Evolutionary conservation across 768 basidiomycete genomes (phyloP).

Genomic region (Pleurotus eryngii): DNA sequence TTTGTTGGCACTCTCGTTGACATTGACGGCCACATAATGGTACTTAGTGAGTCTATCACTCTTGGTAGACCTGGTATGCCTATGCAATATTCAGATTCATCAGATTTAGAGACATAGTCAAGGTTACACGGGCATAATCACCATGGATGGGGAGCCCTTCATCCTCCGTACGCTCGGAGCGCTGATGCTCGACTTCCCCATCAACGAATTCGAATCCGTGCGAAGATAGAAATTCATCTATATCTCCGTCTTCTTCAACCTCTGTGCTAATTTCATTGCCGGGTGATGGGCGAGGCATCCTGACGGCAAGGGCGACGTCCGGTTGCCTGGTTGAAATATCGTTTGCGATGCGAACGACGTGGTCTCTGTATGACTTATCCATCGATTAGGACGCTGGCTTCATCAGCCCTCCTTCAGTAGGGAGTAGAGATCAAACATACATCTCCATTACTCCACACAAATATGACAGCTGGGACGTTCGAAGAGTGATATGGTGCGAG

Average conservation of each 20-base stretch:
- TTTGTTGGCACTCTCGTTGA: slow-evolving; percentile 31
- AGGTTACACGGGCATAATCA: slow-evolving; percentile 9
- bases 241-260: slow-evolving; percentile 46
- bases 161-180: slow-evolving; percentile 9
- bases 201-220: slow-evolving; percentile 80
- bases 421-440: slow-evolving; percentile 34
- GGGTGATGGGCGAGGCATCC: slow-evolving; percentile 30
- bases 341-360: slow-evolving; percentile 46
- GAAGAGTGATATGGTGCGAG: slow-evolving; percentile 34
- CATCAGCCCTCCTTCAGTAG: slow-evolving; percentile 12
- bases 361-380: slow-evolving; percentile 54
- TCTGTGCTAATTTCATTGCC: slow-evolving; percentile 23
- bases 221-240: slow-evolving; percentile 64
- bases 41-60: slow-evolving; percentile 75
- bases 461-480: slow-evolving; percentile 68
- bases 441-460: slow-evolving; percentile 66
- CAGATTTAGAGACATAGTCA: too few relatives aligned
- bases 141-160: slow-evolving; percentile 19
- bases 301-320: slow-evolving; percentile 72
- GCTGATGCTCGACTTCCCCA: slow-evolving; percentile 13
- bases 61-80: slow-evolving; percentile 58
- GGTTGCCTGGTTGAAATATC: slow-evolving; percentile 47
- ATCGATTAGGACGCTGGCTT: slow-evolving; percentile 9
- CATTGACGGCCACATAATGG: slow-evolving; percentile 89
- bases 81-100: slow-evolving; percentile 13